Conservation (phyloP, 208 protist species). For the Balamuthia mandrillaris region DNA sequence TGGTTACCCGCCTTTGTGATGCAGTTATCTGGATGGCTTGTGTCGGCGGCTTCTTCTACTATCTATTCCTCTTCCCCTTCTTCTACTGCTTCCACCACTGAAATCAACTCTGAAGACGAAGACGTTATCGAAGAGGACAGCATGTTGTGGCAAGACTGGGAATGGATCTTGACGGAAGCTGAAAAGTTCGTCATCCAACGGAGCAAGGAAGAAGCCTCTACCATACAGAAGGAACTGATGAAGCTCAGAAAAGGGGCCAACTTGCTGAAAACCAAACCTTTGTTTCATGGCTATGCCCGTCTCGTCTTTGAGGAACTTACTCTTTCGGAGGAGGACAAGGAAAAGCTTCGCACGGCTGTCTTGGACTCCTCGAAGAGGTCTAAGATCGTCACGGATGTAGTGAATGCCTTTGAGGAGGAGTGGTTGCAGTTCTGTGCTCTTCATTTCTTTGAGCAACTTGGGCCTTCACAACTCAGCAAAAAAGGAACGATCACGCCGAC, state of each 20-base stretch:
- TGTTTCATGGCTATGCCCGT: not conserved
- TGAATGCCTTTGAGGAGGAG: not conserved
- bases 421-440: not conserved
- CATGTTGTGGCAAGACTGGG: constrained; percentile 20
- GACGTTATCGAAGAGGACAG: not conserved
- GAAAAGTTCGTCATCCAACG: not conserved
- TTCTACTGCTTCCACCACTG: not conserved
- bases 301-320: not conserved
- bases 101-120: not conserved
- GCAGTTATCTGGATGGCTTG: constrained; percentile 11
- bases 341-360: not conserved
- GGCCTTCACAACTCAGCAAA: too few relatives aligned
- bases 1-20: not conserved
- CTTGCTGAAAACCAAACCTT: not conserved
- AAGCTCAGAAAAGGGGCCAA: not conserved
- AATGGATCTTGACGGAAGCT: constrained; percentile 30
- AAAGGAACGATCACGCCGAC: too few relatives aligned
- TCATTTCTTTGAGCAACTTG: too few relatives aligned
- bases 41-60: not conserved
- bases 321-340: not conserved
- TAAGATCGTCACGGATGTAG: constrained; percentile 4
- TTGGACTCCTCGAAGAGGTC: constrained; percentile 25
- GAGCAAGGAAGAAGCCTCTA: not conserved
- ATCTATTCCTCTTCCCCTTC: too few relatives aligned
- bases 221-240: not conserved